These are phyloP conservation scores for Penicillium riverlandense DNA, from an alignment of 495 filamentous ascomycete species.

Conservation along the genomic window DNA sequence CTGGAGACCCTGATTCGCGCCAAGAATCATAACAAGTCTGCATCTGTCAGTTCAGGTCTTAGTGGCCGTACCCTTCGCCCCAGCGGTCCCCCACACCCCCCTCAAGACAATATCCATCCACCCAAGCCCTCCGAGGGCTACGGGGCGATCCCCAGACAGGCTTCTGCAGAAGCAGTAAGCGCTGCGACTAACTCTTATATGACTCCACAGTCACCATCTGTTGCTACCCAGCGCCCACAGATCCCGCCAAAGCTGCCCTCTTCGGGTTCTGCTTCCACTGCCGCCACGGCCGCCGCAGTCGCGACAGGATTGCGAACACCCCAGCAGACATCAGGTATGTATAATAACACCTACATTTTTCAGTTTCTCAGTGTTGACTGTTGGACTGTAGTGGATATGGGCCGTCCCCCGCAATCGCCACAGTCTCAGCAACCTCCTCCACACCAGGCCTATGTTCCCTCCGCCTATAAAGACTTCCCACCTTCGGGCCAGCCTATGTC, in stretches of 20 bases:
- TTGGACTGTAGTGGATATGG: constrained; percentile 14
- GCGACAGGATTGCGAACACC: constrained; percentile 25
- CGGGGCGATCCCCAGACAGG: constrained; percentile 36
- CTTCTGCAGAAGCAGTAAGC: constrained; percentile 38
- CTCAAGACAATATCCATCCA: constrained; percentile 38
- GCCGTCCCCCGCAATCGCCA: constrained; percentile 35
- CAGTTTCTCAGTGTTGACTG: constrained; percentile 6
- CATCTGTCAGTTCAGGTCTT: constrained; percentile 46
- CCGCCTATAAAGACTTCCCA: constrained; percentile 59
- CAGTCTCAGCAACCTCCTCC: constrained; percentile 42
- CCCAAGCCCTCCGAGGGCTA: constrained; percentile 47
- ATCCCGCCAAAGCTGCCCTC: constrained; percentile 29
- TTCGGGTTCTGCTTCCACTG: constrained; percentile 19
- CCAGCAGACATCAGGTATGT: constrained; percentile 31
- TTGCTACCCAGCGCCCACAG: constrained; percentile 23
- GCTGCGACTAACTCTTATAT: constrained; percentile 40
- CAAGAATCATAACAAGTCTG: constrained; percentile 40
- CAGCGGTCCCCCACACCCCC: constrained; percentile 39
- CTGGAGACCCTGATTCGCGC: constrained; percentile 43
- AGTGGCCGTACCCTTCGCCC: constrained; percentile 61
- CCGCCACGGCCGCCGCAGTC: constrained; percentile 27
- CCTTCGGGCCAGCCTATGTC: constrained; percentile 25
- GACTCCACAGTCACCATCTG: constrained; percentile 36
- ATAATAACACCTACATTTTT: neutral
- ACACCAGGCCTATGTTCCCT: constrained; percentile 59